These are phyloP conservation scores for Anastatica hierochuntica DNA, from an alignment of 345 rosid species.

Conservation along the genomic window DNA sequence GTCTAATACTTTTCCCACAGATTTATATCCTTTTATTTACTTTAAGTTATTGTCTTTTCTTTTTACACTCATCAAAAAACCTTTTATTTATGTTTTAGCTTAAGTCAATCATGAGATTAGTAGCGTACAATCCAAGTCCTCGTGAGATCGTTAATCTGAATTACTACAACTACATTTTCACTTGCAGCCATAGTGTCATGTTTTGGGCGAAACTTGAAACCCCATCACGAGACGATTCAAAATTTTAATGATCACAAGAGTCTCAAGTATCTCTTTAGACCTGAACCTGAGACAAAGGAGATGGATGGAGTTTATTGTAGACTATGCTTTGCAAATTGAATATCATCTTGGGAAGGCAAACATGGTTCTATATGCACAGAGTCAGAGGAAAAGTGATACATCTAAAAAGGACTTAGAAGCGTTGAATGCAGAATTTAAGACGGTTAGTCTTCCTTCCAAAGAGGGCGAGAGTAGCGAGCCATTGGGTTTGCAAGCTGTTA, in stretches of 20 bases:
- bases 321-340: not conserved
- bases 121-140: no score
- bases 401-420: not conserved
- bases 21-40: no score
- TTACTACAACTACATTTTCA: no score
- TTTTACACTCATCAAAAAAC: no score
- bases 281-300: not conserved
- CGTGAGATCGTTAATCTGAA: no score
- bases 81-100: no score
- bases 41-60: no score
- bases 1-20: no score
- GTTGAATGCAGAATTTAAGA: not conserved
- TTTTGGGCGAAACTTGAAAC: no score
- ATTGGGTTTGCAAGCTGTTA: not conserved
- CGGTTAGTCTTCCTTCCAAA: not conserved
- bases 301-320: not conserved
- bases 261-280: not conserved
- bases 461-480: not conserved
- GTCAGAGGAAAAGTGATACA: no score
- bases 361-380: not conserved
- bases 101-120: no score
- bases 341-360: not conserved
- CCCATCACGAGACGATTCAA: not conserved
- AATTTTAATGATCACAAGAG: not conserved
- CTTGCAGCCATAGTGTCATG: no score